A percentile compares a stretch with the other conserved stretches of the same genome.
These are phyloP conservation scores for Pseudocercospora fijiensis DNA, from an alignment of 2,329 filamentous ascomycete genomes.

Conservation along the genomic window DNA sequence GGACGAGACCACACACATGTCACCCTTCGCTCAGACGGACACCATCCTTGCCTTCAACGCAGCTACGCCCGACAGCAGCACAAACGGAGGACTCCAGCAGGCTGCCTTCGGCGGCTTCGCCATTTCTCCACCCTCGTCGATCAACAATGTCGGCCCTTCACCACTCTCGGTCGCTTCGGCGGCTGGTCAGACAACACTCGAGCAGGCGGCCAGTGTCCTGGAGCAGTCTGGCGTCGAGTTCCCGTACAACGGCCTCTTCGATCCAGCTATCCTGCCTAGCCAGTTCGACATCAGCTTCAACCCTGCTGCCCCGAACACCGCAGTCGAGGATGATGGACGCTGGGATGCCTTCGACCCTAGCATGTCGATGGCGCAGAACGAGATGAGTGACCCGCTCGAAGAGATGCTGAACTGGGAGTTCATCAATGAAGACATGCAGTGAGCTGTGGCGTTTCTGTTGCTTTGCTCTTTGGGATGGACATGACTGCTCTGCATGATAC, in stretches of 20 bases:
- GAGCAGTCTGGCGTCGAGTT: slow-evolving; percentile 16
- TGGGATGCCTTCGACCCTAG: slow-evolving; percentile 13
- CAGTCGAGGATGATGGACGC: slow-evolving; percentile 15
- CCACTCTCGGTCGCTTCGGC: not conserved
- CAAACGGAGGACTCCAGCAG: slow-evolving; percentile 10
- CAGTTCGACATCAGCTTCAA: slow-evolving; percentile 27
- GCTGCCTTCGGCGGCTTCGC: not conserved
- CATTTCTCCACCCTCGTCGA: slow-evolving; percentile 1
- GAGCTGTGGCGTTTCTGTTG: not conserved
- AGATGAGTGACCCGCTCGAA: slow-evolving; percentile 66
- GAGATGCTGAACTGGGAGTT: slow-evolving; percentile 3
- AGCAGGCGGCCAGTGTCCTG: slow-evolving; percentile 19
- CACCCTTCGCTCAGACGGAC: slow-evolving; percentile 16
- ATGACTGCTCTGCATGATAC: slow-evolving; percentile 13
- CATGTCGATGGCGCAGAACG: slow-evolving; percentile 84
- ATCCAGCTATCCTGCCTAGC: slow-evolving; percentile 9
- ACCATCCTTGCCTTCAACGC: slow-evolving; percentile 15
- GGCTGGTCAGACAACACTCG: not conserved
- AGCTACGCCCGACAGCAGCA: slow-evolving; percentile 13
- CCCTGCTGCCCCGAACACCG: slow-evolving; percentile 14
- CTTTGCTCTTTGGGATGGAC: slow-evolving; percentile 9
- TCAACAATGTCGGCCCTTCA: slow-evolving; percentile 5
- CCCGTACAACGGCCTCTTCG: slow-evolving; percentile 16
- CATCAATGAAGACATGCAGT: slow-evolving; percentile 4
- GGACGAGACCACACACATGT: slow-evolving; percentile 8